These are phyloP conservation scores for Saccharomycopsis sp. DNA, from an alignment of 805 yeast species.

Conservation along the genomic window DNA sequence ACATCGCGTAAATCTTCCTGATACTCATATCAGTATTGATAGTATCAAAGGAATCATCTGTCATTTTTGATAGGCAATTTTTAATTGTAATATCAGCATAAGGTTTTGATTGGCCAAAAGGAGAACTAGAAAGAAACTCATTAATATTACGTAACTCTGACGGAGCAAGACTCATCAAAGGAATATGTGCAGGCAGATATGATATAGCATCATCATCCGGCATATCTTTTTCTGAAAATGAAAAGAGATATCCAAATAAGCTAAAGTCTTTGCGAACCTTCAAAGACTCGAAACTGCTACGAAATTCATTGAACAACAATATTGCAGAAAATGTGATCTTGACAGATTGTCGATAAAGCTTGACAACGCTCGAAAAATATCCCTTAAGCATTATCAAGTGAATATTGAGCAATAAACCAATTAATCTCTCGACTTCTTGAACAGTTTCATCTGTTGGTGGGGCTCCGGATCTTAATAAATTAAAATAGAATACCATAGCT, in stretches of 20 bases:
- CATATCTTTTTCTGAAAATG: background rate
- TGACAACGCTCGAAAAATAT: background rate
- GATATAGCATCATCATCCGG: background rate
- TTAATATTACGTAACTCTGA: background rate
- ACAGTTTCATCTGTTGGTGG: background rate
- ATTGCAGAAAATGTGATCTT: background rate
- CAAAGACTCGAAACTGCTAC: background rate
- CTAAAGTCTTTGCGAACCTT: background rate
- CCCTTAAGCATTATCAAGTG: background rate
- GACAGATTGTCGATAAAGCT: background rate
- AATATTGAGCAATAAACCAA: background rate
- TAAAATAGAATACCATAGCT: background rate
- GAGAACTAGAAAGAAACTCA: background rate
- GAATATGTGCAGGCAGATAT: background rate
- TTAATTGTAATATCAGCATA: background rate
- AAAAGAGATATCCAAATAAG: background rate
- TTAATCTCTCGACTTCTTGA: background rate
- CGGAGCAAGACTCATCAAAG: background rate
- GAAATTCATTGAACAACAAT: background rate
- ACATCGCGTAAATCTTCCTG: background rate
- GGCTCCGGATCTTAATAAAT: background rate
- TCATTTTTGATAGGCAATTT: background rate
- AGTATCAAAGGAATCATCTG: background rate
- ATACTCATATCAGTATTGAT: background rate
- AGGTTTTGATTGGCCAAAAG: background rate